Evolutionary conservation across 495 filamentous ascomycete genomes (phyloP).

Genomic region (Aspergillus diversus): DNA sequence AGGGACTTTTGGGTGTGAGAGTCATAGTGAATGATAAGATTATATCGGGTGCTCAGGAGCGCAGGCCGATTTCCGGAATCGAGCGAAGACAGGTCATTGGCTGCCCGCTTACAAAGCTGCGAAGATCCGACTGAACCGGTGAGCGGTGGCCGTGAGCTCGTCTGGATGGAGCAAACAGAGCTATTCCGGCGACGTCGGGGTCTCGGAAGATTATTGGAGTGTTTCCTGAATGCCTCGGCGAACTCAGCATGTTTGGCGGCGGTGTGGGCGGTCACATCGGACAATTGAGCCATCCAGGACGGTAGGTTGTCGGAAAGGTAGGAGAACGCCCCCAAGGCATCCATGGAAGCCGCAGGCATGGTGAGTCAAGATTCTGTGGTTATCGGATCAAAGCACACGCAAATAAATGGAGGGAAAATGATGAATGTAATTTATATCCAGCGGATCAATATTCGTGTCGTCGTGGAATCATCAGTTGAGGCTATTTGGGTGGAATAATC

Average conservation of each 20-base stretch:
- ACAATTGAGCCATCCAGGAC: slow-evolving; percentile 67
- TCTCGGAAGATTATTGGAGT: slow-evolving; percentile 24
- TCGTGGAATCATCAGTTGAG: slow-evolving; percentile 32
- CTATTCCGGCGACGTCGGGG: slow-evolving; percentile 44
- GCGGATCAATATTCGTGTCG: slow-evolving; percentile 28
- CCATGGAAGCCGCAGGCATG: slow-evolving; percentile 45
- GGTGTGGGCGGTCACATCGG: slow-evolving; percentile 70
- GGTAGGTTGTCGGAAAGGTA: slow-evolving; percentile 62
- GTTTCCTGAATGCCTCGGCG: slow-evolving; percentile 44
- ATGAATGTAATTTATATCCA: not conserved
- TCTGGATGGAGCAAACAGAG: slow-evolving; percentile 54
- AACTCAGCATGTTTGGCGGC: slow-evolving; percentile 71
- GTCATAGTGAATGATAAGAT: slow-evolving; percentile 89
- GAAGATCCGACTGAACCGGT: slow-evolving; percentile 20
- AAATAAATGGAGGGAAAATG: not conserved
- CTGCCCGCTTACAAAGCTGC: slow-evolving; percentile 33
- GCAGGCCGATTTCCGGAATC: slow-evolving; percentile 40
- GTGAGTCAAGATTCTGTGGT: not conserved
- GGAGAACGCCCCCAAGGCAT: slow-evolving; percentile 65
- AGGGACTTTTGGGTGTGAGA: slow-evolving; percentile 80
- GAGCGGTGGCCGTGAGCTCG: slow-evolving; percentile 21
- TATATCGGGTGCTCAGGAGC: slow-evolving; percentile 70
- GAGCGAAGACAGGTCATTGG: slow-evolving; percentile 34
- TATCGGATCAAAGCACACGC: not conserved
- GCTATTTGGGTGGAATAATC: not conserved